phyloP scores from a whole-genome alignment of 768 basidiomycete genomes.

The Candolleomyces aberdarensis region DNA sequence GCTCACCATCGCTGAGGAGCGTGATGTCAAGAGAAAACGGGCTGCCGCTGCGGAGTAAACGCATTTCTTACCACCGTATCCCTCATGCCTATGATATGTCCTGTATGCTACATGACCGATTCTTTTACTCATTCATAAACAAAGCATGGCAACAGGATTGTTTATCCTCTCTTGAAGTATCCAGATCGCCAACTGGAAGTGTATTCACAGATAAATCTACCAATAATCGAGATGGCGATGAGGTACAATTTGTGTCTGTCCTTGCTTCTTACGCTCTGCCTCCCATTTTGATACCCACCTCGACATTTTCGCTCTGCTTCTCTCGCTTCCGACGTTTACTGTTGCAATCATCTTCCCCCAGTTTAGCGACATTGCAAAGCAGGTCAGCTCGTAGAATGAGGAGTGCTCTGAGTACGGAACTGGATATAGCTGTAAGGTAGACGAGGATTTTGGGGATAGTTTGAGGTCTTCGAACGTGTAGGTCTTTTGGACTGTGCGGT shows the following conservation, averaged over 20 bases:
- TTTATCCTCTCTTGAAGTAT: no score
- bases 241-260: constrained; percentile 33
- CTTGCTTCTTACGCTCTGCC: constrained; percentile 63
- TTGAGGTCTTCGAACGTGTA: constrained; percentile 72
- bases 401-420: constrained; percentile 96
- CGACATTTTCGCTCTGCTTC: constrained; percentile 78
- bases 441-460: constrained; percentile 67
- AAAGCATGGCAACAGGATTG: constrained; percentile 16
- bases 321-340: constrained; percentile 79
- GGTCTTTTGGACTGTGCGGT: constrained; percentile 56
- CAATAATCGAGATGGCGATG: constrained; percentile 48
- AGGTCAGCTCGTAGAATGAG: constrained; percentile 92
- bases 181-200: background rate
- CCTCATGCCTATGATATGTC: constrained; percentile 32
- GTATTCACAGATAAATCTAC: constrained; percentile 20
- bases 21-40: constrained; percentile 86
- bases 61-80: constrained; percentile 18
- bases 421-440: constrained; percentile 70
- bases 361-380: constrained; percentile 86
- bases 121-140: constrained; percentile 24
- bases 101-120: constrained; percentile 37
- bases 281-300: constrained; percentile 92
- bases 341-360: constrained; percentile 94
- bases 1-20: constrained; percentile 95
- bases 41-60: constrained; percentile 52